Percentiles rank a stretch among this genome's conserved stretches.
These are phyloP conservation scores for Fusarium xylarioides DNA, from an alignment of 2,329 filamentous ascomycete genomes.

Conservation along the genomic window DNA sequence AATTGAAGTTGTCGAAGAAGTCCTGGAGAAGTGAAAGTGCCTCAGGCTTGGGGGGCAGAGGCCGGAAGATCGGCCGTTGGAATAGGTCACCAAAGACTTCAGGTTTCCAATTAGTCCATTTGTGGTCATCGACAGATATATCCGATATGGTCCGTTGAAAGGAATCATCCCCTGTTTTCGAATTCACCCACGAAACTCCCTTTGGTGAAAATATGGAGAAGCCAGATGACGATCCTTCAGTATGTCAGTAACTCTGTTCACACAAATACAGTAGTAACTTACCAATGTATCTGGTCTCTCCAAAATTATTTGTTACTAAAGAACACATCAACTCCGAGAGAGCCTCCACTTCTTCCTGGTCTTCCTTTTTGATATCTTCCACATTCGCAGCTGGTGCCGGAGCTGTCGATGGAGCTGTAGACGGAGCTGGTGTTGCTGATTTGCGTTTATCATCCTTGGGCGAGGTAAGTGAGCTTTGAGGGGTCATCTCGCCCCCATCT, in stretches of 20 bases:
- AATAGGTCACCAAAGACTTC: constrained; percentile 96
- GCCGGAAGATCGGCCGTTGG: constrained; percentile 82
- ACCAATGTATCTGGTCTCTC: constrained; percentile 97
- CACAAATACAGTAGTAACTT: constrained; percentile 41
- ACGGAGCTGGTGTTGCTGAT: constrained; percentile 35
- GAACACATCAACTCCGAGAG: constrained; percentile 99
- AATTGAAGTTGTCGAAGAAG: constrained; percentile 99
- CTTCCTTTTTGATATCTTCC: constrained; percentile 40
- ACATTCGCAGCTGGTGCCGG: constrained; percentile 9
- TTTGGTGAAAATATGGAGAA: constrained; percentile 99
- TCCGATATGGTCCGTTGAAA: constrained; percentile 96
- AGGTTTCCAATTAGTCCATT: constrained; percentile 98
- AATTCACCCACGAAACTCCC: constrained; percentile 97
- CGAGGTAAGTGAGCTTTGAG: constrained; percentile 64
- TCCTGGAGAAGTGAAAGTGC: constrained; percentile 88
- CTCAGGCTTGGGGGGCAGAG: constrained; percentile 85
- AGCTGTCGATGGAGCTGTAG: constrained; percentile 9
- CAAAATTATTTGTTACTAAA: constrained; percentile 90
- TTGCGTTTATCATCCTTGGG: constrained; percentile 53
- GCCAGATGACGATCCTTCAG: constrained; percentile 88
- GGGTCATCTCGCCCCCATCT: constrained; percentile 56
- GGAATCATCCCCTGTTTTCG: constrained; percentile 93
- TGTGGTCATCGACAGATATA: constrained; percentile 91
- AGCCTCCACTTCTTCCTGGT: constrained; percentile 76
- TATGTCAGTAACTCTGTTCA: constrained; percentile 13